Conservation (phyloP, 805 yeast genomes). For the Priceomyces melissophilus region DNA sequence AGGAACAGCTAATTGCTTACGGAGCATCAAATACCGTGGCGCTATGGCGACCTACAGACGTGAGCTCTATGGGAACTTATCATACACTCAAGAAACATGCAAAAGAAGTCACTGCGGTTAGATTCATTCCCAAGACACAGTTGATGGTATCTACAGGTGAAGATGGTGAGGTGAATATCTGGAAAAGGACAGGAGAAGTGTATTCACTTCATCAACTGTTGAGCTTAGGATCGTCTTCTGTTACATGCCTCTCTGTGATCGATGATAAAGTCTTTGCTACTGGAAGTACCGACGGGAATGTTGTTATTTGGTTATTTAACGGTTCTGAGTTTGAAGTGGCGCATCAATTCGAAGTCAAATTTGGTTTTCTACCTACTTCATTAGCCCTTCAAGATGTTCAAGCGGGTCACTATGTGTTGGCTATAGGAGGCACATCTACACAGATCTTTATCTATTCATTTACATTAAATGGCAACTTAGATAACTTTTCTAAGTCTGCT, state of each 20-base stretch:
- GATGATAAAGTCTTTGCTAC: constrained; percentile 43
- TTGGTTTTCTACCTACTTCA: constrained; percentile 44
- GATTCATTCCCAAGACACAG: constrained; percentile 41
- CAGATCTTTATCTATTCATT: constrained; percentile 54
- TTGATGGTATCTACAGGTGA: constrained; percentile 62
- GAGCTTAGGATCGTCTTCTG: constrained; percentile 45
- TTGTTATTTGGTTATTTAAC: constrained; percentile 49
- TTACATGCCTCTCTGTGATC: constrained; percentile 50
- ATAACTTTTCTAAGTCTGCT: constrained; percentile 41
- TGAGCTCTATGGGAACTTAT: constrained; percentile 42
- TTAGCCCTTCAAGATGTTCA: constrained; percentile 33
- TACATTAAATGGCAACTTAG: constrained; percentile 10
- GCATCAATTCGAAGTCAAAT: constrained; percentile 31
- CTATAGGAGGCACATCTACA: constrained; percentile 71
- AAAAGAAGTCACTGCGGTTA: constrained; percentile 64
- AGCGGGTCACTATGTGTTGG: constrained; percentile 43
- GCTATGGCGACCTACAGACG: constrained; percentile 58
- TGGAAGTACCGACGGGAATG: constrained; percentile 62
- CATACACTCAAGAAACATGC: constrained; percentile 60
- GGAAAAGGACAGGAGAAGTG: constrained; percentile 39
- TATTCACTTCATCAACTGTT: constrained; percentile 30
- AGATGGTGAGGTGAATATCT: constrained; percentile 59
- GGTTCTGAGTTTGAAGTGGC: constrained; percentile 17
- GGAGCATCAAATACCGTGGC: constrained; percentile 70
- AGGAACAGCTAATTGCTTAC: constrained; percentile 51